phyloP scores from a whole-genome alignment of 306 rosid species.

The Cucurbita pepo region DNA sequence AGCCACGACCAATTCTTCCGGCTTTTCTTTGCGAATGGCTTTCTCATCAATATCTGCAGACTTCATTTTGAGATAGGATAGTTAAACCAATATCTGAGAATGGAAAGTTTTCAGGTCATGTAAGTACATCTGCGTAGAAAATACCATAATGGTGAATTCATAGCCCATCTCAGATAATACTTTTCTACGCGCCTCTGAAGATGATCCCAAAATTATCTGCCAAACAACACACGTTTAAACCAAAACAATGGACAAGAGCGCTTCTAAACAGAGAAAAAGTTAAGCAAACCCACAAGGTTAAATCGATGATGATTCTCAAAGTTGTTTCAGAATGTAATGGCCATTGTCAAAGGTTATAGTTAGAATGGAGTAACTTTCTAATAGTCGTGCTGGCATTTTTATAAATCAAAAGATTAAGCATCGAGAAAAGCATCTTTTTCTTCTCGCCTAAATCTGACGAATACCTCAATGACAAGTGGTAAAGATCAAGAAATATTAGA shows the following conservation, averaged over 20 bases:
- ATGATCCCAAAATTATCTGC: slow-evolving; percentile 15
- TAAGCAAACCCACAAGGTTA: background rate
- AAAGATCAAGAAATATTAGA: background rate
- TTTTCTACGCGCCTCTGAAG: slow-evolving; percentile 11
- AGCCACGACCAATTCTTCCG: slow-evolving; percentile 81
- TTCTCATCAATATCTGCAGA: slow-evolving; percentile 94
- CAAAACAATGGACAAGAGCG: background rate
- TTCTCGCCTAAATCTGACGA: background rate
- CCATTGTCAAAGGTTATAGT: background rate
- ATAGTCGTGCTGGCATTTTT: background rate
- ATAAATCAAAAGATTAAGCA: background rate
- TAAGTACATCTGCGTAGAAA: background rate
- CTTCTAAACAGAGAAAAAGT: background rate
- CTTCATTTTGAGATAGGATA: slow-evolving; percentile 14
- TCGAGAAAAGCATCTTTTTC: background rate
- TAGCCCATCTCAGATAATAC: slow-evolving; percentile 14
- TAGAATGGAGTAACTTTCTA: background rate
- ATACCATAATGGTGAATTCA: slow-evolving; percentile 14
- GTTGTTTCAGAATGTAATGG: background rate
- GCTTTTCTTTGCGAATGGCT: slow-evolving; percentile 62
- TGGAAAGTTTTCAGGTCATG: background rate
- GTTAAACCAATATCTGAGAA: background rate
- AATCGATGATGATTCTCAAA: background rate
- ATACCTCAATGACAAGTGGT: background rate
- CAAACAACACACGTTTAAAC: background rate